Conservation (phyloP, 2,329 filamentous ascomycete genomes). For the Nannizziopsis arthrosporioides region DNA sequence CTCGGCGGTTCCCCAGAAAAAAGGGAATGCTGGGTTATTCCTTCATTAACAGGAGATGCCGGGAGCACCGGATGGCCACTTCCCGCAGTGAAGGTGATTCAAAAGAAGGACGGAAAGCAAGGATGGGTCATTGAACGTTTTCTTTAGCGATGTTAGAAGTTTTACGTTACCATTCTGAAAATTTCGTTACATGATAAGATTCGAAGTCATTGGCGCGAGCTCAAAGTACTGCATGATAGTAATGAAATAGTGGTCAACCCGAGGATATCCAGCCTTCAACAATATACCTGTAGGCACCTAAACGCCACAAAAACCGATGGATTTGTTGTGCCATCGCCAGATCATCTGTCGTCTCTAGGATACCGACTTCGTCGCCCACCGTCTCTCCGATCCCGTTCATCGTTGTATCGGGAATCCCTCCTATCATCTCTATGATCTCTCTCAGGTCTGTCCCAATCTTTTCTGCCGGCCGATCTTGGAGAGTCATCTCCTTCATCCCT, state of each 20-base stretch:
- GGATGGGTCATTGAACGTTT: conserved; percentile 63
- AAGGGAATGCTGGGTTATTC: conserved; percentile 73
- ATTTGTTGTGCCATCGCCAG: neutral
- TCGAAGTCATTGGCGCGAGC: neutral
- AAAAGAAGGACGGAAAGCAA: conserved; percentile 58
- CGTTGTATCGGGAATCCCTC: conserved; percentile 3
- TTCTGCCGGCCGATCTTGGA: conserved; percentile 15
- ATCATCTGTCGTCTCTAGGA: conserved; percentile 6
- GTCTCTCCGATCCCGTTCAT: neutral
- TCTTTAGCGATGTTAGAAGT: conserved; percentile 11
- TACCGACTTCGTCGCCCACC: conserved; percentile 2
- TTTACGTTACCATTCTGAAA: neutral
- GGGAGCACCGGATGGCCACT: conserved; percentile 70
- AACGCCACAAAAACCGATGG: conserved; percentile 5
- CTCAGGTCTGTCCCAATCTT: conserved; percentile 16
- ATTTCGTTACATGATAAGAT: neutral
- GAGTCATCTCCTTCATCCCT: conserved; percentile 80
- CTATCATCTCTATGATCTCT: conserved; percentile 1
- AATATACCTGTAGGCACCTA: neutral
- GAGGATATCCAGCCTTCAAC: too few relatives aligned
- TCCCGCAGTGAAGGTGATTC: conserved; percentile 70
- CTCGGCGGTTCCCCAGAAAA: conserved; percentile 37
- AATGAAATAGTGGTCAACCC: neutral
- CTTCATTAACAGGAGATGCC: conserved; percentile 59
- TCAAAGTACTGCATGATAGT: neutral